phyloP scores from a whole-genome alignment of 495 filamentous ascomycete genomes.

The Penicillium goetzii region DNA sequence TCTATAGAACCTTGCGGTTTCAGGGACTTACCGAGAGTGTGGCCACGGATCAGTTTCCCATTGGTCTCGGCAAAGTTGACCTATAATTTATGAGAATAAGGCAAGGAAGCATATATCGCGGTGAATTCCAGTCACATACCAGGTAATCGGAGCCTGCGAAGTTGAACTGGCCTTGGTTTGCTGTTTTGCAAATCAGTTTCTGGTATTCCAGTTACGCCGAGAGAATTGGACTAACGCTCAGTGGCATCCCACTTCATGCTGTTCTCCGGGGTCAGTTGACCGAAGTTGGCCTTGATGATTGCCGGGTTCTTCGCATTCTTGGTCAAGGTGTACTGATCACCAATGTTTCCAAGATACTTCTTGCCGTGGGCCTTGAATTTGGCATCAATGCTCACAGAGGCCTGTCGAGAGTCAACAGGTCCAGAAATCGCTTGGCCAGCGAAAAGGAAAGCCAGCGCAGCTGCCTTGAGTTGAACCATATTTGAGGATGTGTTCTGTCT shows the following conservation, averaged over 20 bases:
- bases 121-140: constrained; percentile 21
- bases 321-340: constrained; percentile 35
- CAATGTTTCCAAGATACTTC: constrained; percentile 34
- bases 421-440: not conserved
- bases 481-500: not conserved
- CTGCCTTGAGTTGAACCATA: constrained; percentile 8
- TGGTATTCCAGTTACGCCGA: not conserved
- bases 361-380: constrained; percentile 29
- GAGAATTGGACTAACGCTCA: constrained; percentile 32
- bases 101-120: not conserved
- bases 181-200: constrained; percentile 19
- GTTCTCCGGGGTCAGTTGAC: constrained; percentile 58
- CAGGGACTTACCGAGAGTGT: constrained; percentile 44
- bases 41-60: constrained; percentile 53
- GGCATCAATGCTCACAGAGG: constrained; percentile 29
- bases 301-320: constrained; percentile 29
- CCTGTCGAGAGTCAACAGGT: constrained; percentile 18
- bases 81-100: constrained; percentile 13
- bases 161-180: constrained; percentile 44
- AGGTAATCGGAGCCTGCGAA: constrained; percentile 49
- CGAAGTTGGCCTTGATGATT: constrained; percentile 53
- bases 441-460: constrained; percentile 2
- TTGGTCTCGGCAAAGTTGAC: constrained; percentile 53
- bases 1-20: not conserved
- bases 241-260: constrained; percentile 60